Percentiles rank a stretch among this genome's conserved stretches.
These are phyloP conservation scores for Kwoniella newhampshirensis DNA, from an alignment of 768 basidiomycete species.

Conservation along the genomic window DNA sequence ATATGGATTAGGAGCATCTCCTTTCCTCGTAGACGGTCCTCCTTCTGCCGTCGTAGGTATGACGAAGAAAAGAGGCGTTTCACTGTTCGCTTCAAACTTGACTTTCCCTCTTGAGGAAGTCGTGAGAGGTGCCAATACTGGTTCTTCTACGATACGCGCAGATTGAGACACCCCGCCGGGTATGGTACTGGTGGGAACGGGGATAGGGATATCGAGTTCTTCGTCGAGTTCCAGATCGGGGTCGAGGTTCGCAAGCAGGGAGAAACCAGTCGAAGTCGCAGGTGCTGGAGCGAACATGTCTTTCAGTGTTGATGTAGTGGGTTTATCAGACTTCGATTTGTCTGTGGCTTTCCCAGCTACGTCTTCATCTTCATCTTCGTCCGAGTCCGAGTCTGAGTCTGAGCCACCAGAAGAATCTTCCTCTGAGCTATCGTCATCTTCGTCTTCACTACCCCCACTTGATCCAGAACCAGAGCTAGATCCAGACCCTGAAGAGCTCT, in stretches of 20 bases:
- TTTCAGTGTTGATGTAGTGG: conserved; percentile 14
- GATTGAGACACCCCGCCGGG: too few relatives aligned
- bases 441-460: conserved; percentile 14
- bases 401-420: background rate
- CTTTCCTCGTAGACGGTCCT: conserved; percentile 1
- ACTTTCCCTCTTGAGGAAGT: conserved; percentile 12
- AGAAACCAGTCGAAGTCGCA: conserved; percentile 37
- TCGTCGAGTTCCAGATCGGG: conserved; percentile 49
- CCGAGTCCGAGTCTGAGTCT: conserved; percentile 7
- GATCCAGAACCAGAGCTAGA: conserved; percentile 8
- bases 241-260: conserved; percentile 41
- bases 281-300: conserved; percentile 27
- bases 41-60: conserved; percentile 10
- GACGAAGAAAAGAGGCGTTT: conserved; percentile 44
- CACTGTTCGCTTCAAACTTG: conserved; percentile 31
- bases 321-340: conserved; percentile 1
- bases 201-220: conserved; percentile 40
- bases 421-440: conserved; percentile 9
- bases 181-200: conserved; percentile 9
- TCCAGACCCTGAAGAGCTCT: conserved; percentile 9
- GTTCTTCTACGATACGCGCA: too few relatives aligned
- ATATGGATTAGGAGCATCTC: conserved; percentile 13
- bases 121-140: conserved; percentile 4
- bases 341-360: background rate
- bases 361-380: conserved; percentile 8